phyloP scores from a whole-genome alignment of 2,329 filamentous ascomycete species.

The Coniella vitis region DNA sequence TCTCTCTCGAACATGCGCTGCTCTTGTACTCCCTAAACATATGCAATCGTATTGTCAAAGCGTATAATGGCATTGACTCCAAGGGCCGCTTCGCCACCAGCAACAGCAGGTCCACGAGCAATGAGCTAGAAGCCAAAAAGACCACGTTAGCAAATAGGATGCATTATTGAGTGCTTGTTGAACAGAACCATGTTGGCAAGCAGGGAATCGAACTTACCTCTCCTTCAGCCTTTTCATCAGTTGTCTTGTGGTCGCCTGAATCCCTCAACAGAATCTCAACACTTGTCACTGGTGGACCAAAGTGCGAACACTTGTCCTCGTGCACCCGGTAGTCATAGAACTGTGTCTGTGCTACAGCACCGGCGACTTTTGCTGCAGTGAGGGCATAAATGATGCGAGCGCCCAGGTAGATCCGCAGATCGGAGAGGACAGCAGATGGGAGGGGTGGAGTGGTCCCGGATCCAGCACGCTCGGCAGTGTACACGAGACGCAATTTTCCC shows the following conservation, averaged over 20 bases:
- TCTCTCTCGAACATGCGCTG: too few species aligned
- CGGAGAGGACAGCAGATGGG: slow-evolving; percentile 63
- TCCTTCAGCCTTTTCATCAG: slow-evolving; percentile 54
- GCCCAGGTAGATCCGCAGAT: slow-evolving; percentile 74
- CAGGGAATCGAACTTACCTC: slow-evolving; percentile 43
- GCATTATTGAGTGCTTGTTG: background rate
- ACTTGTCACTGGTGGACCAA: slow-evolving; percentile 73
- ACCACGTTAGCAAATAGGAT: slow-evolving; percentile 13
- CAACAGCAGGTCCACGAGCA: slow-evolving; percentile 67
- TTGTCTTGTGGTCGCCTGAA: slow-evolving; percentile 51
- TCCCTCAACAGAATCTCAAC: slow-evolving; percentile 72
- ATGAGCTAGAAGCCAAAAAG: slow-evolving; percentile 48
- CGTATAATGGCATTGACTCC: slow-evolving; percentile 59
- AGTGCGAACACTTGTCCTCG: slow-evolving; percentile 51
- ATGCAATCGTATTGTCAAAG: slow-evolving; percentile 67
- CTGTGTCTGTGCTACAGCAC: slow-evolving; percentile 79
- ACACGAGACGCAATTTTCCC: slow-evolving; percentile 74
- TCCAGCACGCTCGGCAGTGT: slow-evolving; percentile 67
- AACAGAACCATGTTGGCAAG: too few species aligned
- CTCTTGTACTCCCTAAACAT: slow-evolving; percentile 27
- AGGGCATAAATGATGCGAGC: slow-evolving; percentile 81
- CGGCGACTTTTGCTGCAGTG: slow-evolving; percentile 75
- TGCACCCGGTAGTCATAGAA: slow-evolving; percentile 75
- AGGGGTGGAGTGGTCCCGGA: slow-evolving; percentile 53
- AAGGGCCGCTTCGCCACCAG: slow-evolving; percentile 56